Conservation (phyloP, 371 early-diverging fungal species). For the Rhizopus microsporus region DNA sequence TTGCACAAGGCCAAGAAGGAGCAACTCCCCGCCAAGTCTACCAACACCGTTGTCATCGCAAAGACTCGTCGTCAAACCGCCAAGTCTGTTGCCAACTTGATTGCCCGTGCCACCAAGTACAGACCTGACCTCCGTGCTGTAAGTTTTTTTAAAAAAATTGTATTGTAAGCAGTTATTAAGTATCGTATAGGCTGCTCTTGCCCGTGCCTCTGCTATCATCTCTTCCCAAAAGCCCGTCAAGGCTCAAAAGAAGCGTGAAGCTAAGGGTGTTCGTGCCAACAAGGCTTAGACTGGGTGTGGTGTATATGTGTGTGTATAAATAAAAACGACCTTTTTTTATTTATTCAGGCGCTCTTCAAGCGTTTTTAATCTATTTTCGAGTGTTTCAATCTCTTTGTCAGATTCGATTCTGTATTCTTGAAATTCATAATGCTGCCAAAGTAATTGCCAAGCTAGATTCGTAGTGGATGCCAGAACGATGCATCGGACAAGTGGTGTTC, state of each 20-base stretch:
- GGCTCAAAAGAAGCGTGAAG: slow-evolving; percentile 54
- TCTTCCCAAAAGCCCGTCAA: slow-evolving; percentile 53
- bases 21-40: slow-evolving; percentile 58
- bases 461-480: slow-evolving; percentile 46
- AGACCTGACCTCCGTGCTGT: slow-evolving; percentile 81
- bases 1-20: slow-evolving; percentile 64
- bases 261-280: slow-evolving; percentile 32
- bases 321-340: not conserved
- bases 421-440: slow-evolving; percentile 52
- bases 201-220: slow-evolving; percentile 62
- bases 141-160: slow-evolving; percentile 20
- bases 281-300: slow-evolving; percentile 28
- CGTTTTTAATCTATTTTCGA: slow-evolving; percentile 39
- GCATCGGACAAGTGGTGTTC: slow-evolving; percentile 54
- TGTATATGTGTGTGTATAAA: not conserved
- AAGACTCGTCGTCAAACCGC: slow-evolving; percentile 70
- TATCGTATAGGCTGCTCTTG: slow-evolving; percentile 65
- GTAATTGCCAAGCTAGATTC: slow-evolving; percentile 42
- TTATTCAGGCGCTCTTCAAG: slow-evolving; percentile 37
- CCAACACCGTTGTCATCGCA: slow-evolving; percentile 60
- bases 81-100: slow-evolving; percentile 71
- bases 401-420: slow-evolving; percentile 48
- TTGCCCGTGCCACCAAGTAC: slow-evolving; percentile 62
- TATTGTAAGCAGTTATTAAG: slow-evolving; percentile 3
- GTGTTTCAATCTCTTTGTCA: slow-evolving; percentile 28